Base-by-base conservation (phyloP, 2,329 filamentous ascomycete genomes). In the Septoria petroselini region DNA sequence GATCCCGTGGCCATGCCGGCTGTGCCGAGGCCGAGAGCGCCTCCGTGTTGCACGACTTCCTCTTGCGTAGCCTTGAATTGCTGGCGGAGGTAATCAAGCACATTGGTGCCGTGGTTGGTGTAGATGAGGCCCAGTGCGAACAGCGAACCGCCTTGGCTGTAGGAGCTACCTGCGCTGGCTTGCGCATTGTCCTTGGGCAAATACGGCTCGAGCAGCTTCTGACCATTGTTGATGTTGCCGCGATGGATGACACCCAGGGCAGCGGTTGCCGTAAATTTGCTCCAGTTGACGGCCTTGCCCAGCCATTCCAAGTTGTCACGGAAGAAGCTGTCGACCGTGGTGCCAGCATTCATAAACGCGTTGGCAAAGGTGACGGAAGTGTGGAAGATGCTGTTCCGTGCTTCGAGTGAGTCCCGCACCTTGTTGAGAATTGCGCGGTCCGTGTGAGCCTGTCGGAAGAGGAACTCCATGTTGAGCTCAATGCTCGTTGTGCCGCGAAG, bases 261-360 rank as follows among this genome's bases (percentile, higher is more conserved):
- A 49, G 93, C 93, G 3, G 93, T 98, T 11, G 93, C 93, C 0
- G 93, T 96, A 69, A 98, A 98, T 69, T 98, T 98, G 54, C 91
- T 96, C 93, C 93, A 98, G 74, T 98, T 98, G 40, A 97, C 90
- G 19, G 93, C 93, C 76, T 97, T 98, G 53, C 91, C 91, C 3
- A 98, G 75, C 93, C 93, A 98, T 59, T 98, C 93, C 18, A 98
- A 73, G 67, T 98, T 98, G 65, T 97, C 90, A 6, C 94, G 82
- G 82, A 98, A 97, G 74, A 98, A 98, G 65, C 91, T 94, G 73
- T 98, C 93, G 63, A 95, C 93, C 0, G 91, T 96, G 0, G 93
- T 98, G 52, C 93, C 94, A 46, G 95, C 91, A 68, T 98, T 95
- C 93, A 98, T 98, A 69, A 98, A 97, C 8, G 91, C 93, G 64